A percentile compares a stretch with the other conserved stretches of the same genome.
Conservation (phyloP, 305 asterid species). For the Ajuga reptans region DNA sequence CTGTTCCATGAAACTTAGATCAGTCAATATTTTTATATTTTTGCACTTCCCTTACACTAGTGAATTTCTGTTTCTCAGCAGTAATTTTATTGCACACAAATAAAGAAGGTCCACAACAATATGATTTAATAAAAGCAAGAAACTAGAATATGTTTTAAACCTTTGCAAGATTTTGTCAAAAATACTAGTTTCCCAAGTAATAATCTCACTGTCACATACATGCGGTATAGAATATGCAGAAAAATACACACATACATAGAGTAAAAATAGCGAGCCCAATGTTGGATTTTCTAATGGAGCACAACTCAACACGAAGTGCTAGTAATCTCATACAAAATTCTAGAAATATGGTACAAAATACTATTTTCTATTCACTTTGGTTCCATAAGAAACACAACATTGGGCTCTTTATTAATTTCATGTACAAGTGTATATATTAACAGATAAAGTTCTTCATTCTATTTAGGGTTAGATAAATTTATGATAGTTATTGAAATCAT, state of each 20-base stretch:
- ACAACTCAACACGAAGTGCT: too few species aligned
- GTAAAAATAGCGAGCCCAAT: too few species aligned
- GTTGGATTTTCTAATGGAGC: too few species aligned
- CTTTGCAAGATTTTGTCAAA: neutral
- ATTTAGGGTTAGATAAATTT: neutral
- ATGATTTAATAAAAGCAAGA: neutral
- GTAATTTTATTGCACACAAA: constrained; percentile 2
- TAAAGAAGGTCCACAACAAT: neutral
- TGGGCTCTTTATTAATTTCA: too few species aligned
- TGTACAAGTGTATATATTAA: too few species aligned
- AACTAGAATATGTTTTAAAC: neutral
- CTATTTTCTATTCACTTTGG: too few species aligned
- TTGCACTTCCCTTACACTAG: constrained; percentile 1
- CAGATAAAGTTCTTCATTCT: neutral
- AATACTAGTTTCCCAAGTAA: neutral
- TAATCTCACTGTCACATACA: neutral
- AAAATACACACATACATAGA: too few species aligned
- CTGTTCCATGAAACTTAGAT: constrained; percentile 38
- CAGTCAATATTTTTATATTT: constrained; percentile 17
- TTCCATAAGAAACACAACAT: too few species aligned
- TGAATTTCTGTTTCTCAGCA: neutral
- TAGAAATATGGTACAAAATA: too few species aligned
- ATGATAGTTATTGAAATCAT: neutral
- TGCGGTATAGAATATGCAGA: neutral
- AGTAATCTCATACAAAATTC: too few species aligned